phyloP scores from a whole-genome alignment of 2,329 filamentous ascomycete species.

The Phaeosphaeriaceae sp. region DNA sequence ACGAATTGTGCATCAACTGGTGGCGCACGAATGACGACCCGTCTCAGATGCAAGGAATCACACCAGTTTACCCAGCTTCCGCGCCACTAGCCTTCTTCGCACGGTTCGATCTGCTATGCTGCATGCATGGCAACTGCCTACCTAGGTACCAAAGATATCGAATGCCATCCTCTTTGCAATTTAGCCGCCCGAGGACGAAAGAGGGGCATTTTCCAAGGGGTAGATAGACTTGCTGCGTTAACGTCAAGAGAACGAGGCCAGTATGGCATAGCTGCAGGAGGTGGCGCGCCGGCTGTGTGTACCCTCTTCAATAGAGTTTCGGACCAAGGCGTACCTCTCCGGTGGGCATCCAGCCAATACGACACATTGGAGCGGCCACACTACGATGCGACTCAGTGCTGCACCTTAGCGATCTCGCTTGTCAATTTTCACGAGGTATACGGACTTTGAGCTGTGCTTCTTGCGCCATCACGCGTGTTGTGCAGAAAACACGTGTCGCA shows the following conservation, averaged over 20 bases:
- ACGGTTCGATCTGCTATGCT: neutral
- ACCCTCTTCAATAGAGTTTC: neutral
- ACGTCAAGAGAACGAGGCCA: neutral
- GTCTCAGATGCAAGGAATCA: constrained; percentile 1
- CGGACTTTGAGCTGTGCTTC: neutral
- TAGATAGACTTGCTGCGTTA: neutral
- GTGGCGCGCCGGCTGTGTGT: neutral
- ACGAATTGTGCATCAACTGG: neutral
- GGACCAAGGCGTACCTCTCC: neutral
- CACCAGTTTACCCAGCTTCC: neutral
- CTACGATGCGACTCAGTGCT: neutral
- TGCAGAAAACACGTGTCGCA: neutral
- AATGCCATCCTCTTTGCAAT: neutral
- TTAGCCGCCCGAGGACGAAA: neutral
- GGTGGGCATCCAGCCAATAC: neutral
- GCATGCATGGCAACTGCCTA: neutral
- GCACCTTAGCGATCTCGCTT: neutral
- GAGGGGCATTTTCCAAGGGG: neutral
- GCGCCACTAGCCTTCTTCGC: neutral
- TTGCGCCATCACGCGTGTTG: neutral
- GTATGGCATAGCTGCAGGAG: neutral
- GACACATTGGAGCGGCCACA: neutral
- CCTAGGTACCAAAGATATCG: neutral
- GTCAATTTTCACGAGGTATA: neutral
- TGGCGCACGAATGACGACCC: neutral